Base-by-base conservation (phyloP, 75 land plant genomes). In the Picea glauca region DNA sequence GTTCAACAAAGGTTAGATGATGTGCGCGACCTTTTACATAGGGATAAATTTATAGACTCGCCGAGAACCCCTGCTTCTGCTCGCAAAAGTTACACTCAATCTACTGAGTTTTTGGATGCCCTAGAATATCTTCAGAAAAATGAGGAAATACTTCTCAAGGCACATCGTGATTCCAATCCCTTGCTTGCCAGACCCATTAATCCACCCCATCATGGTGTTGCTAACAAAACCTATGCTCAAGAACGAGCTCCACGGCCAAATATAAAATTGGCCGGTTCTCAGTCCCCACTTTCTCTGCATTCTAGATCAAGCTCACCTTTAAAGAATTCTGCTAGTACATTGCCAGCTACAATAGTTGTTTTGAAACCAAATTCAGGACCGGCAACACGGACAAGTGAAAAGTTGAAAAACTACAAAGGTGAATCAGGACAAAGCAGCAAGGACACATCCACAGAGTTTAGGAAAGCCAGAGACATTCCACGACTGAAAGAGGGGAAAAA, bases 121-220 rank as follows among this genome's bases (percentile, higher is more conserved):
- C 40, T 68, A 38, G 43, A 68, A 38, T 68, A 38, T 21, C 72
- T 68, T 40, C 20, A 68, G 40, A 68, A 68, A 9, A 68, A 68
- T 35, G 72, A 40, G 43, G 20, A 68, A 38, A 38, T 40, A 17
- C 40, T 38, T 7, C 50, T 68, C 0, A 68, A 43, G n/a, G n/a
- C 72, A 15, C 72, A 18, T 68, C 72, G 8, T 17, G 46, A 68
- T 68, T 43, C 72, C 72, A 68, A 18, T 18, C 40, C 50, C 12
- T 65, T 15, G 17, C 2, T 35, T 40, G 23, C 11, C 21, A 68
- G 11, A 18, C 12, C 33, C 3, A 40, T 0, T 68, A 1, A 68
- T 38, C 33, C 56, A 9, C 13, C 72, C 72, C 11, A 68, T 17
- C 13, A 38, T 68, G 56, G 56, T 50, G 12, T 50, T 50, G 20